These are phyloP conservation scores for Beauveria rudraprayagi DNA, from an alignment of 2,329 filamentous ascomycete genomes.

Conservation along the genomic window DNA sequence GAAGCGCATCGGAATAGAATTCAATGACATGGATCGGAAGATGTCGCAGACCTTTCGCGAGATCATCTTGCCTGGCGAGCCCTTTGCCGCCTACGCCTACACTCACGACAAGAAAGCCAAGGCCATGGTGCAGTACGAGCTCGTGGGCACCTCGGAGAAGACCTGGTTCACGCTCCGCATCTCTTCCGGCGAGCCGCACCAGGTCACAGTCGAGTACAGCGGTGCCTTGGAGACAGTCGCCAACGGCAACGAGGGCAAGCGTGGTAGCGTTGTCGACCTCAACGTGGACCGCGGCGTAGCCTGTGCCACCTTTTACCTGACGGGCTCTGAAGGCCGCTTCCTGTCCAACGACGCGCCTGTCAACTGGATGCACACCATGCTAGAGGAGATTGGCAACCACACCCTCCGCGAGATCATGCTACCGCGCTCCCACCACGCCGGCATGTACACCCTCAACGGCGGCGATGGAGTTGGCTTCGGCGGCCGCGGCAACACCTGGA, in stretches of 20 bases:
- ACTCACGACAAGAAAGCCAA: not conserved
- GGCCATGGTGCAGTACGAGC: constrained; percentile 21
- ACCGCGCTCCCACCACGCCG: constrained; percentile 25
- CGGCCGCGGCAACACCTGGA: constrained; percentile 16
- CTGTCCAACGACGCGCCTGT: constrained; percentile 18
- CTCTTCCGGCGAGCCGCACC: constrained; percentile 3
- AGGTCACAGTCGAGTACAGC: constrained; percentile 16
- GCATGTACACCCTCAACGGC: constrained; percentile 17
- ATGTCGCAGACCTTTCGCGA: constrained; percentile 15
- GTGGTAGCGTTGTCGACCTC: not conserved
- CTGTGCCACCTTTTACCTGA: constrained; percentile 18
- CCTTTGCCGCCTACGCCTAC: not conserved
- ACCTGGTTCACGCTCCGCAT: constrained; percentile 22
- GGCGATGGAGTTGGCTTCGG: constrained; percentile 9
- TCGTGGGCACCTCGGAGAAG: constrained; percentile 20
- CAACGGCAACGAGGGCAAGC: constrained; percentile 10
- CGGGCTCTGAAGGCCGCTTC: constrained; percentile 24
- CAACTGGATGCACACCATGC: constrained; percentile 24
- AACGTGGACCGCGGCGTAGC: not conserved
- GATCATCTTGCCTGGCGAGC: constrained; percentile 21
- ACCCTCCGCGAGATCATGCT: constrained; percentile 23
- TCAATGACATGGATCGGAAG: constrained; percentile 9
- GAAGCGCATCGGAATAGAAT: constrained; percentile 16
- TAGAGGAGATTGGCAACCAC: constrained; percentile 19
- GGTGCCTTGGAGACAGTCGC: constrained; percentile 18